Evolutionary conservation across 257 asterid genomes (phyloP).

Genomic region (Penstemon barbatus): DNA sequence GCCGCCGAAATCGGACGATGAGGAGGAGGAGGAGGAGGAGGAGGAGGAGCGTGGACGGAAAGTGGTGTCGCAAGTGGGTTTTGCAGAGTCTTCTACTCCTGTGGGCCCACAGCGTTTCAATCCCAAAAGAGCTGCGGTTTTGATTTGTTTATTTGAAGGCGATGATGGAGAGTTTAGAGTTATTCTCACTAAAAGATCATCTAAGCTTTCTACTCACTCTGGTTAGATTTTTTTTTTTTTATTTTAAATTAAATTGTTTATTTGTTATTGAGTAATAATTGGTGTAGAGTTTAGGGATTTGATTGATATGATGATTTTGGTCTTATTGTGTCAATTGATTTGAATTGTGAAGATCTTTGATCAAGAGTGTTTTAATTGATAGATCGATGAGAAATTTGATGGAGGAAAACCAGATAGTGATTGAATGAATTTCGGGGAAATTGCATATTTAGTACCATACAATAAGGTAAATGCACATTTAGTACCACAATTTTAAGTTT

Average conservation of each 20-base stretch:
- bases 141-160: conserved; percentile 87
- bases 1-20: conserved; percentile 41
- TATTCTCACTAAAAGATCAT: conserved; percentile 87
- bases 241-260: background rate
- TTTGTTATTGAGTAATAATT: conserved; percentile 13
- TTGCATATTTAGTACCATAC: no score
- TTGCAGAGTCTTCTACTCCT: conserved; percentile 74
- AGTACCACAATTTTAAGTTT: no score
- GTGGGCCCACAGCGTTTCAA: conserved; percentile 50
- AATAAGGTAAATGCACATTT: no score
- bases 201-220: conserved; percentile 84
- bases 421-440: no score
- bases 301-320: background rate
- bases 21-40: conserved; percentile 67
- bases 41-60: conserved; percentile 68
- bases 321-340: background rate
- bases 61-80: conserved; percentile 80
- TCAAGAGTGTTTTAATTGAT: background rate
- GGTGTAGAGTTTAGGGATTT: conserved; percentile 1
- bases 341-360: background rate
- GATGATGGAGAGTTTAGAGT: conserved; percentile 74
- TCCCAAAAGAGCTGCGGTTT: conserved; percentile 92
- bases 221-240: conserved; percentile 46
- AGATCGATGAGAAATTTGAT: conserved; percentile 12
- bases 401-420: background rate